Conservation (phyloP, 169 alveolate species). For the Cystoisospora suis region DNA sequence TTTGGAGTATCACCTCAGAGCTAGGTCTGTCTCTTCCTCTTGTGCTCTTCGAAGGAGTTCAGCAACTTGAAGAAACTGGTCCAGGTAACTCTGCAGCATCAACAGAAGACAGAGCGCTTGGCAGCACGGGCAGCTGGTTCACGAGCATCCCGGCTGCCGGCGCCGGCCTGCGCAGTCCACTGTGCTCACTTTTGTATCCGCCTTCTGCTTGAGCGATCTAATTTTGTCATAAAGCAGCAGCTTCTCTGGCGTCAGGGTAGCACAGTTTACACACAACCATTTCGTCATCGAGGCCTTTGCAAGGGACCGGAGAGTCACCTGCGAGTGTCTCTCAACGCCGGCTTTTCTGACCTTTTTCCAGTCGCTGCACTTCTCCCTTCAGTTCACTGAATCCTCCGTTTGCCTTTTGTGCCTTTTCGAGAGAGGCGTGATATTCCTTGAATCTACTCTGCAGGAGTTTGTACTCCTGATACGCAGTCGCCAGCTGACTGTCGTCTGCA, state of each 20-base stretch:
- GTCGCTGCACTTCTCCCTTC: not conserved
- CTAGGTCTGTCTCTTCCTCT: not conserved
- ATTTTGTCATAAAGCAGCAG: constrained; percentile 5
- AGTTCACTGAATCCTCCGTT: not conserved
- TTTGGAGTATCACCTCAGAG: not conserved
- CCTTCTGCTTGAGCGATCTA: not conserved
- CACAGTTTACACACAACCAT: not conserved
- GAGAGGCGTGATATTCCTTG: not conserved
- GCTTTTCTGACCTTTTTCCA: constrained; percentile 8
- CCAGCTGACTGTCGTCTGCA: not conserved
- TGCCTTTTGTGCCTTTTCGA: no score
- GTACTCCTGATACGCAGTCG: not conserved
- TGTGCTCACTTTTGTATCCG: not conserved
- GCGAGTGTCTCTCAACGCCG: not conserved
- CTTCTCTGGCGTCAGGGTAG: not conserved
- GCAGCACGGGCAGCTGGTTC: not conserved
- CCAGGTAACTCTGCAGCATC: not conserved
- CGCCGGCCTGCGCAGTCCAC: not conserved
- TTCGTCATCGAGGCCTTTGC: not conserved
- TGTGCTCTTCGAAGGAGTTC: not conserved
- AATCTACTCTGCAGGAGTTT: constrained; percentile 18
- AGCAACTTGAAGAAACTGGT: not conserved
- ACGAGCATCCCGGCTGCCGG: not conserved
- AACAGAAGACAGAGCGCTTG: not conserved
- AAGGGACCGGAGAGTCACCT: not conserved